Evolutionary conservation across 2,329 filamentous ascomycete genomes (phyloP), one percentile per base, ranked within the genome.

Genomic region (Amauroascus verrucosus): DNA sequence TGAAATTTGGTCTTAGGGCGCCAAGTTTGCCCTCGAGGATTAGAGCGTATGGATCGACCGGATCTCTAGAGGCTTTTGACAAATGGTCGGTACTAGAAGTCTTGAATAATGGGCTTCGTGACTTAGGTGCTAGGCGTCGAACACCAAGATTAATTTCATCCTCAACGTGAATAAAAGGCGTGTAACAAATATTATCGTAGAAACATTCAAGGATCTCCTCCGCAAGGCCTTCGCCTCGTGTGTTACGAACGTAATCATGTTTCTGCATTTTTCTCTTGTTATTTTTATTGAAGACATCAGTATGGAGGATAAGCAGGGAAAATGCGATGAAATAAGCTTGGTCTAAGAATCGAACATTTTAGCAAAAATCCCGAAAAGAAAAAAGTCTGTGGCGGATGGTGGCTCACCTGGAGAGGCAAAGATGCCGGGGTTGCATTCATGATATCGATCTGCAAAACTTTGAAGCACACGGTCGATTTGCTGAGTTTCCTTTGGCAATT

Each of bases 231-330:
- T 97, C 90, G 2, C 87, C 89, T 20, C 83, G 83, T 0, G 90
- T 94, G 66, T 97, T 97, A 70, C 94, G 96, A 61, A 97, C 78
- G 69, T 98, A 98, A 64, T 97, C 93, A 0, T 79, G 73, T 65
- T 95, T 94, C 65, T 95, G 89, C 93, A 98, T 98, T 71, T 98
- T 98, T 68, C 93, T 81, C 72, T 97, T 97, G 73, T 97, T 97
- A 74, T 97, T 98, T 71, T 95, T 95, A 76, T 98, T 98, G 80
- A 97, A 97, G n/a, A 95, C 88, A 65, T 98, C 93, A 0, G 93
- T 97, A 63, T 98, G 93, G 32, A 98, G 76, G 61, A 98, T 96
- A 56, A 98, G 80, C 54, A 98, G 82, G 1, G 91, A 97, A 66
- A 98, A 98, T 14, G 91, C 89, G 59, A 97, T 91, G 63, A 97